A percentile compares a stretch with the other conserved stretches of the same genome.
Conservation (phyloP, 768 basidiomycete species). For the Suillus bovinus region DNA sequence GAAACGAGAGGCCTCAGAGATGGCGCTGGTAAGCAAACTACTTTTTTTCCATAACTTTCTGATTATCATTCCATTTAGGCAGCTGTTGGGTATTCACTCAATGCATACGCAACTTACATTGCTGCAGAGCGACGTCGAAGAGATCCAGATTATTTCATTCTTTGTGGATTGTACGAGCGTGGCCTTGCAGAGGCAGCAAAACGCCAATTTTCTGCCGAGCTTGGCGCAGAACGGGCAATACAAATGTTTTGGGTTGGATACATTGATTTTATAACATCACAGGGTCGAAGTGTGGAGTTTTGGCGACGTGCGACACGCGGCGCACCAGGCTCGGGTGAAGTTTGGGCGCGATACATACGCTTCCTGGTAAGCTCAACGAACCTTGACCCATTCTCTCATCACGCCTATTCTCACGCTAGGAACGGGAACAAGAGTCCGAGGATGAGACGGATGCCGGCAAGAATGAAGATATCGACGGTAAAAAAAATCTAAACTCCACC, state of each 20-base stretch:
- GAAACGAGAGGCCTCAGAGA: slow-evolving; percentile 64
- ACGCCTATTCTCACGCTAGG: slow-evolving; percentile 19
- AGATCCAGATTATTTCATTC: slow-evolving; percentile 56
- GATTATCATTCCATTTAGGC: slow-evolving; percentile 17
- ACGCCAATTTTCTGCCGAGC: slow-evolving; percentile 53
- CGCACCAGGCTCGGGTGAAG: slow-evolving; percentile 72
- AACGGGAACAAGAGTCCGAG: slow-evolving; percentile 16
- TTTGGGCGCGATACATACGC: slow-evolving; percentile 79
- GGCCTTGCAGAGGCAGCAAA: slow-evolving; percentile 73
- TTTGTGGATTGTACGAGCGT: slow-evolving; percentile 68
- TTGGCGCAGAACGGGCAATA: slow-evolving; percentile 57
- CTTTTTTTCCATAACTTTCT: slow-evolving; percentile 9
- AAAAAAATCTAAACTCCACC: not conserved
- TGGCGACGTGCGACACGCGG: slow-evolving; percentile 63
- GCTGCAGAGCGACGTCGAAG: slow-evolving; percentile 61
- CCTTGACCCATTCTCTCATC: not conserved
- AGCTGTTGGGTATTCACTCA: slow-evolving; percentile 42
- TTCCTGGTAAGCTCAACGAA: slow-evolving; percentile 49
- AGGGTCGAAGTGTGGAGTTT: not conserved
- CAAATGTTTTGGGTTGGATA: slow-evolving; percentile 75
- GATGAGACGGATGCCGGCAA: not conserved
- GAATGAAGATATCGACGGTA: not conserved
- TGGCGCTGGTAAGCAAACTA: slow-evolving; percentile 48
- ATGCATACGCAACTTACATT: slow-evolving; percentile 64
- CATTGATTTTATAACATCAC: slow-evolving; percentile 59